phyloP scores from a whole-genome alignment of 345 rosid genomes.

The Linum trigynum region DNA sequence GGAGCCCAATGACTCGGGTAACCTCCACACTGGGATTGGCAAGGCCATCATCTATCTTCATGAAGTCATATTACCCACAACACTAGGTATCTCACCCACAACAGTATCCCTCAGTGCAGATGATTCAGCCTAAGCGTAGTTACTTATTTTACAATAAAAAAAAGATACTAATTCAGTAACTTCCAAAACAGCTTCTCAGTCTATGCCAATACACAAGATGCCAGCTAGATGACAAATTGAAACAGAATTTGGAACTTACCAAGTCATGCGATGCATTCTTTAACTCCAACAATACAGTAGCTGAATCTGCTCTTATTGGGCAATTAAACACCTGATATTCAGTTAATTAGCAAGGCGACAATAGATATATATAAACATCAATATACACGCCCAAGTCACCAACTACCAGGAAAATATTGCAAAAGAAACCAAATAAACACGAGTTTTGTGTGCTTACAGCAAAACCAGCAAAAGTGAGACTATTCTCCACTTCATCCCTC shows the following conservation, averaged over 20 bases:
- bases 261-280: constrained; percentile 93
- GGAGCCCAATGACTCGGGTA: no score
- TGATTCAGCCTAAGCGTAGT: background rate
- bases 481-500: constrained; percentile 79
- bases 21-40: no score
- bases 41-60: no score
- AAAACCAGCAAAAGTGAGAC: constrained; percentile 95
- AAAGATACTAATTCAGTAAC: background rate
- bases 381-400: background rate
- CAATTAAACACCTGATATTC: constrained; percentile 85
- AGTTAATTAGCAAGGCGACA: constrained; percentile 11
- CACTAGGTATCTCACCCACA: no score
- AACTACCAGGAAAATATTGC: background rate
- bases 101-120: no score
- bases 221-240: constrained; percentile 1
- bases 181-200: background rate
- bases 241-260: constrained; percentile 37
- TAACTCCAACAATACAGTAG: constrained; percentile 62
- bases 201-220: background rate
- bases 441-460: constrained; percentile 38
- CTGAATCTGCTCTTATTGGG: constrained; percentile 94
- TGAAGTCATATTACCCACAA: no score
- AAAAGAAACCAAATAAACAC: no score
- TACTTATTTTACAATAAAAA: background rate
- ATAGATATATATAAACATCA: background rate